These are phyloP conservation scores for Fusarium domesticum DNA, from an alignment of 2,329 filamentous ascomycete genomes.

Conservation along the genomic window DNA sequence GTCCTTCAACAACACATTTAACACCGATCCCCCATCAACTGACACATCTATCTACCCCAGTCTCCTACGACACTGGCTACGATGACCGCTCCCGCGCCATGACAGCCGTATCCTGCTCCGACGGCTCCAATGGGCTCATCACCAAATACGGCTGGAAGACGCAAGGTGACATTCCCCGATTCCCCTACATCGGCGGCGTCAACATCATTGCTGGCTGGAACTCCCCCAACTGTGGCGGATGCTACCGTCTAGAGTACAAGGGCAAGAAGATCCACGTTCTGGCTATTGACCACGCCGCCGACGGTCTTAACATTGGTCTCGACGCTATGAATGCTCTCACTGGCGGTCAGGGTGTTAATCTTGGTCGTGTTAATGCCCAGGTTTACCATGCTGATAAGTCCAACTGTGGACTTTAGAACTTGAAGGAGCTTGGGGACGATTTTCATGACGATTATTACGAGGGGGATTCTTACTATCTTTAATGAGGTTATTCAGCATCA, in stretches of 20 bases:
- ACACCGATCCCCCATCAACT: slow-evolving; percentile 3
- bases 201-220: slow-evolving; percentile 54
- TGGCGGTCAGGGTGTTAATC: slow-evolving; percentile 44
- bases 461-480: not conserved
- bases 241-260: slow-evolving; percentile 54
- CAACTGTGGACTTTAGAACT: slow-evolving; percentile 42
- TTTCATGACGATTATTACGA: slow-evolving; percentile 6
- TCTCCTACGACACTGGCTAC: slow-evolving; percentile 72
- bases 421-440: slow-evolving; percentile 8
- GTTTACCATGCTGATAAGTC: slow-evolving; percentile 42
- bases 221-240: slow-evolving; percentile 55
- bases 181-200: slow-evolving; percentile 55
- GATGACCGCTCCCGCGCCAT: slow-evolving; percentile 58
- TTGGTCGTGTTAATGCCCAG: slow-evolving; percentile 53
- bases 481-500: slow-evolving; percentile 4
- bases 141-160: slow-evolving; percentile 58
- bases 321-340: slow-evolving; percentile 56
- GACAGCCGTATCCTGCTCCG: slow-evolving; percentile 60
- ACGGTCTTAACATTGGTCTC: slow-evolving; percentile 57
- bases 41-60: slow-evolving; percentile 37
- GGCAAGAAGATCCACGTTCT: slow-evolving; percentile 52
- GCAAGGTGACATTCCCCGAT: slow-evolving; percentile 49
- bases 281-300: slow-evolving; percentile 51
- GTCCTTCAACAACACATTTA: not conserved
- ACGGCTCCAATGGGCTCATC: slow-evolving; percentile 65